Percentiles rank a stretch among this genome's conserved stretches.
Evolutionary conservation across 2,329 filamentous ascomycete species (phyloP).

Genomic region (Venturia aucupariae): DNA sequence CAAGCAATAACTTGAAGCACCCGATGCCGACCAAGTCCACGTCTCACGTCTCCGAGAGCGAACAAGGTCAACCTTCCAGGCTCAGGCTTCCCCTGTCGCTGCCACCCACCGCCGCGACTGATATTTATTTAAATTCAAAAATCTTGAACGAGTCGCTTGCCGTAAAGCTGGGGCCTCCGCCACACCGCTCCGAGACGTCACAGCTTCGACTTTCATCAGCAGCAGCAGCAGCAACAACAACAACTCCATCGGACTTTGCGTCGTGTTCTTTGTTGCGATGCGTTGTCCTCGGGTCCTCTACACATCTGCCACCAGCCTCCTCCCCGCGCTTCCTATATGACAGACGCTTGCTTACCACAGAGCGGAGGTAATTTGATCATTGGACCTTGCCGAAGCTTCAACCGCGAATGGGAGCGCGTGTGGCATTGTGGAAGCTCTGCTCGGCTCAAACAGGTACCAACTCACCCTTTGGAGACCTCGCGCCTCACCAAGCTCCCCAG

Average conservation of each 20-base stretch:
- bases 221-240: slow-evolving; percentile 4
- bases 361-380: slow-evolving; percentile 12
- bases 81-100: slow-evolving; percentile 6
- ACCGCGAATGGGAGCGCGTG: slow-evolving; percentile 11
- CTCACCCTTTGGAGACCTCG: neutral
- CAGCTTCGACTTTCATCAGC: too few species aligned
- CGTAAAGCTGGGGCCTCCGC: slow-evolving; percentile 2
- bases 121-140: neutral
- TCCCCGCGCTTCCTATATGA: neutral
- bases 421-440: neutral
- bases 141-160: slow-evolving; percentile 2
- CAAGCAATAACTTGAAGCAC: too few species aligned
- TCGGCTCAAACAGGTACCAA: slow-evolving; percentile 9
- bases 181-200: slow-evolving; percentile 11
- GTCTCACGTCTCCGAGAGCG: neutral
- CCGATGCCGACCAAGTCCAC: neutral
- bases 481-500: neutral
- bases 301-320: slow-evolving; percentile 5
- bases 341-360: slow-evolving; percentile 8
- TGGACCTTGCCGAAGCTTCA: neutral
- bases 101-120: neutral
- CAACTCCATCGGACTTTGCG: neutral
- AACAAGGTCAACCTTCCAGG: neutral
- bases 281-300: slow-evolving; percentile 11
- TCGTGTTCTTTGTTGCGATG: slow-evolving; percentile 9